Conservation (phyloP, 164 flowering plant species). For the Annona cherimola region DNA sequence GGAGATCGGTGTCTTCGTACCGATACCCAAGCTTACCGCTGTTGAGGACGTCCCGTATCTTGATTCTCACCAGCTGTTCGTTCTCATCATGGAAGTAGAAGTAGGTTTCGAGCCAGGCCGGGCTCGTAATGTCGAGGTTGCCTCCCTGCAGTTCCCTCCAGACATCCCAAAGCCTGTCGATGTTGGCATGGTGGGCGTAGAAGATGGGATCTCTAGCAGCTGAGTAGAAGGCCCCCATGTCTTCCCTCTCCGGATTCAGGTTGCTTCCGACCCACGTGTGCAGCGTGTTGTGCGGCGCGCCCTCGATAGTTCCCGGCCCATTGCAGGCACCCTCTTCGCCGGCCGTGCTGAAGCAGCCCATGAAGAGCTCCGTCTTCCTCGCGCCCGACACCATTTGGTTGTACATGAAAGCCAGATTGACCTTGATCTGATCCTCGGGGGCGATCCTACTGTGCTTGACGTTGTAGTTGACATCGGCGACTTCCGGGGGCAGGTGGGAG, state of each 20-base stretch:
- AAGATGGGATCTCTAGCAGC: conserved; percentile 10
- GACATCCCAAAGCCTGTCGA: conserved; percentile 8
- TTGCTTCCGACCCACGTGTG: conserved; percentile 7
- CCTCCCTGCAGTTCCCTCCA: neutral
- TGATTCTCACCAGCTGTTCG: conserved; percentile 12
- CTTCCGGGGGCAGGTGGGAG: conserved; percentile 1
- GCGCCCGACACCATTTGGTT: conserved; percentile 4
- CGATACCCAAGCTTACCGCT: conserved; percentile 19
- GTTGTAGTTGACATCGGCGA: conserved; percentile 1
- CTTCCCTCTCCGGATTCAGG: conserved; percentile 2
- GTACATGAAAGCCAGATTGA: neutral
- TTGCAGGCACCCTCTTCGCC: conserved; percentile 1
- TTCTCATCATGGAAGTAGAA: conserved; percentile 16
- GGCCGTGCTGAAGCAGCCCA: conserved; percentile 5
- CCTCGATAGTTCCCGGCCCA: conserved; percentile 4
- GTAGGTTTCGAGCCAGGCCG: conserved; percentile 7
- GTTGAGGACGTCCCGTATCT: conserved; percentile 18
- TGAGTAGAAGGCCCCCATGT: conserved; percentile 15
- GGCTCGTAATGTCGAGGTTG: neutral
- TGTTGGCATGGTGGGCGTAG: conserved; percentile 15
- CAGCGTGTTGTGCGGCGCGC: conserved; percentile 4
- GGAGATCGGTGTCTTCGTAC: conserved; percentile 12
- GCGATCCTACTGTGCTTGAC: neutral
- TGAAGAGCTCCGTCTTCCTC: conserved; percentile 9
- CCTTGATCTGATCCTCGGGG: neutral